Evolutionary conservation across 495 filamentous ascomycete species (phyloP).

Genomic region (Aspergillus ellipticus): DNA sequence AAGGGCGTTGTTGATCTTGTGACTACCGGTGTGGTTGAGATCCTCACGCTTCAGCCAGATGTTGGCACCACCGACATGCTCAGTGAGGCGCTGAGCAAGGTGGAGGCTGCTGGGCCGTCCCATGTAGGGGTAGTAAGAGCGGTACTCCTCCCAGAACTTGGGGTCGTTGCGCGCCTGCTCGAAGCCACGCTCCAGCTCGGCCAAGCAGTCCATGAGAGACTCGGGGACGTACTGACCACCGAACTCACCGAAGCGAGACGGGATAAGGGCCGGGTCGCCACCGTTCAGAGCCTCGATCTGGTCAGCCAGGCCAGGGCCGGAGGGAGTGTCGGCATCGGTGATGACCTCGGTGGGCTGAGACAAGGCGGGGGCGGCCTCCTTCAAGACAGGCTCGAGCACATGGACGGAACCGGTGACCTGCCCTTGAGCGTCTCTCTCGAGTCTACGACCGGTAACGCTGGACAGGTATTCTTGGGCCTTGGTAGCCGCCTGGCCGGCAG

Average conservation of each 20-base stretch:
- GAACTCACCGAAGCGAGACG: slow-evolving; percentile 83
- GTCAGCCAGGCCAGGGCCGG: slow-evolving; percentile 61
- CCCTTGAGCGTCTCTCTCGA: slow-evolving; percentile 36
- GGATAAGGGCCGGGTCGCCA: slow-evolving; percentile 53
- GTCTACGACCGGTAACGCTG: slow-evolving; percentile 65
- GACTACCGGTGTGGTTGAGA: slow-evolving; percentile 79
- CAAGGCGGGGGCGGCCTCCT: slow-evolving; percentile 31
- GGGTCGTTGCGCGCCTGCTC: slow-evolving; percentile 73
- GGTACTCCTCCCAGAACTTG: slow-evolving; percentile 86
- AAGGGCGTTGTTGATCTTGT: slow-evolving; percentile 97
- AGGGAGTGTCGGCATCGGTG: slow-evolving; percentile 53
- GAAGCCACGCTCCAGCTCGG: slow-evolving; percentile 78
- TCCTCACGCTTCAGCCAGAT: slow-evolving; percentile 98
- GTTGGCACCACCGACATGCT: slow-evolving; percentile 79
- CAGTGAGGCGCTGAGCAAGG: slow-evolving; percentile 69
- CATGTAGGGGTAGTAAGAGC: slow-evolving; percentile 87
- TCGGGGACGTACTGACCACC: slow-evolving; percentile 91
- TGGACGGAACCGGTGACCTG: slow-evolving; percentile 35
- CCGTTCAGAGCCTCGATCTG: slow-evolving; percentile 71
- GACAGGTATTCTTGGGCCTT: slow-evolving; percentile 83
- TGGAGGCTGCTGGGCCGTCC: slow-evolving; percentile 81
- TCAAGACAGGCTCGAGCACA: slow-evolving; percentile 59
- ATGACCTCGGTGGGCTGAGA: slow-evolving; percentile 52
- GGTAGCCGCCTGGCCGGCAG: slow-evolving; percentile 64
- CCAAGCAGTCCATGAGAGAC: slow-evolving; percentile 83